phyloP scores from a whole-genome alignment of 2,329 filamentous ascomycete genomes.

The Aaosphaeria pasadenensis region DNA sequence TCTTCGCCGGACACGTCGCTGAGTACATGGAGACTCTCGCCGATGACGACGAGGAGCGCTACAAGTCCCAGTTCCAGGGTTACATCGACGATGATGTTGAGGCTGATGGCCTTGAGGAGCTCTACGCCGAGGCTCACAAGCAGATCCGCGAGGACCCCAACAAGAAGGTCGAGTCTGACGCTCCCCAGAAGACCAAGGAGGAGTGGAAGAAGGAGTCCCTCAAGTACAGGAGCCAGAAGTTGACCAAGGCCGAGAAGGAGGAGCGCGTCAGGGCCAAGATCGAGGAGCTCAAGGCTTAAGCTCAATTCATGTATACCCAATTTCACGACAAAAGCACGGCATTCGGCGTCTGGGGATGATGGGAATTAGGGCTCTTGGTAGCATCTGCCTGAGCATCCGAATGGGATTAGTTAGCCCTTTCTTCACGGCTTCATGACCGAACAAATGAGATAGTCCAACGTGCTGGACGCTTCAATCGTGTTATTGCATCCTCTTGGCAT shows the following conservation, averaged over 20 bases:
- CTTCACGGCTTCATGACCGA: too few species aligned
- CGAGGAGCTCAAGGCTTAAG: slow-evolving; percentile 63
- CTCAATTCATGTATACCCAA: not conserved
- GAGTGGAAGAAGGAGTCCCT: slow-evolving; percentile 94
- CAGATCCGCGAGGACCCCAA: slow-evolving; percentile 96
- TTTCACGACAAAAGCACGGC: slow-evolving; percentile 34
- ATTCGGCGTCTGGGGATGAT: slow-evolving; percentile 34
- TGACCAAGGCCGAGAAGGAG: slow-evolving; percentile 79
- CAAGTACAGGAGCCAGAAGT: slow-evolving; percentile 79
- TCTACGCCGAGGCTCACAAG: slow-evolving; percentile 93
- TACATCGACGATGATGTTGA: slow-evolving; percentile 97
- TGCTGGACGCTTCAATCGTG: too few species aligned
- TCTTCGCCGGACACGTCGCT: slow-evolving; percentile 95
- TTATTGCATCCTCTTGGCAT: too few species aligned
- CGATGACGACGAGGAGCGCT: slow-evolving; percentile 99
- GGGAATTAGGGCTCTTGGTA: slow-evolving; percentile 20
- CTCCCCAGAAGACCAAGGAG: slow-evolving; percentile 92
- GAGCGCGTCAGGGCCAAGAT: slow-evolving; percentile 88
- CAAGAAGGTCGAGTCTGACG: slow-evolving; percentile 79
- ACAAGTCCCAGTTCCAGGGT: slow-evolving; percentile 95
- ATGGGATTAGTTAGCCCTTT: too few species aligned
- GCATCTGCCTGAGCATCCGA: not conserved
- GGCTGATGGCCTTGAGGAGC: slow-evolving; percentile 93
- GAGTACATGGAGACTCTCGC: slow-evolving; percentile 99
- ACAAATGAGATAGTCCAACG: too few species aligned